Conservation (phyloP, 179 eudicot species). For the Monotropa hypopitys region DNA sequence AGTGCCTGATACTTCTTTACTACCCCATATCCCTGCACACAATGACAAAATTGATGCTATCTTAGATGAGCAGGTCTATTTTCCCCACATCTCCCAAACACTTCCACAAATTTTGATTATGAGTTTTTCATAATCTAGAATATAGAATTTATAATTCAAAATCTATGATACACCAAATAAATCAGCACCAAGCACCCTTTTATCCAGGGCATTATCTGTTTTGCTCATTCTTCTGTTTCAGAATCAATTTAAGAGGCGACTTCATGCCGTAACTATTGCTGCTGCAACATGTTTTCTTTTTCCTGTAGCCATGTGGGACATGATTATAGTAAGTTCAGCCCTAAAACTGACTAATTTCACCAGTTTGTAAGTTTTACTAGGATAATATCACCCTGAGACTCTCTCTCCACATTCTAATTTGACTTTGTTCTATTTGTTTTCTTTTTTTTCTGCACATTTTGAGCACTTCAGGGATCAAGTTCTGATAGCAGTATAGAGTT, state of each 20-base stretch:
- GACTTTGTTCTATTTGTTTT: background rate
- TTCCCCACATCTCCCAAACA: too few species aligned
- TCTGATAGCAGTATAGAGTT: conserved; percentile 37
- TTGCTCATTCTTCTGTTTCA: conserved; percentile 19
- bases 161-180: too few species aligned
- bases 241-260: conserved; percentile 87
- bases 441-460: background rate
- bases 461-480: conserved; percentile 48
- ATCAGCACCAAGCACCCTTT: background rate
- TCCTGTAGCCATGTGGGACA: conserved; percentile 97
- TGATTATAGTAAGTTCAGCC: conserved; percentile 51
- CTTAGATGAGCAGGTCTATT: too few species aligned
- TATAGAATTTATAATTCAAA: too few species aligned
- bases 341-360: background rate
- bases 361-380: background rate
- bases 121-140: too few species aligned
- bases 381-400: background rate
- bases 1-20: too few species aligned
- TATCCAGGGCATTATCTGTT: background rate
- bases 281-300: conserved; percentile 95
- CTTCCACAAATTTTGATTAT: too few species aligned
- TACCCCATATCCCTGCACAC: too few species aligned
- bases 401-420: background rate
- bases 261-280: conserved; percentile 80
- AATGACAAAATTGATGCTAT: too few species aligned